A percentile compares a stretch with the other conserved stretches of the same genome.
These are phyloP conservation scores for Priceomyces fermenticarens DNA, from an alignment of 805 yeast species.

Conservation along the genomic window DNA sequence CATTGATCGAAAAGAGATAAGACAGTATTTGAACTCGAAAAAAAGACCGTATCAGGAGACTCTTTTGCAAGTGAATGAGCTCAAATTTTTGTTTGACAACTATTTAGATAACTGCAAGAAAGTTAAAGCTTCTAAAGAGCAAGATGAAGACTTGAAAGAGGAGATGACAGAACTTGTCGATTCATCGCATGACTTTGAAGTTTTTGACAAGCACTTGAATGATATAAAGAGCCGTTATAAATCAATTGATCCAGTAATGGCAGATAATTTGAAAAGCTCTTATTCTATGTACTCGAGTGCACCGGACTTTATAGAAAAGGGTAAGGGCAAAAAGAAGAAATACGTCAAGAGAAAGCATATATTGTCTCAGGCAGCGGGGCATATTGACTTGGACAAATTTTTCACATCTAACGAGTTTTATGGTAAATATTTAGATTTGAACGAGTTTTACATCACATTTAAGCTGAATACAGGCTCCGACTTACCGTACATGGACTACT, in stretches of 20 bases:
- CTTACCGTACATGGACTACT: constrained; percentile 48
- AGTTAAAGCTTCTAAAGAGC: constrained; percentile 6
- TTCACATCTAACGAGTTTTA: constrained; percentile 61
- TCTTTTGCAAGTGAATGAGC: constrained; percentile 65
- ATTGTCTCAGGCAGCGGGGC: constrained; percentile 49
- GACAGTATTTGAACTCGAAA: constrained; percentile 14
- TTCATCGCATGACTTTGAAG: constrained; percentile 8
- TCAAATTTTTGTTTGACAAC: constrained; percentile 47
- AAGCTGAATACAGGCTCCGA: constrained; percentile 35
- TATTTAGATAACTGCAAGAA: constrained; percentile 26
- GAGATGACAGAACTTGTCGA: constrained; percentile 14
- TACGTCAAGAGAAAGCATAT: constrained; percentile 34
- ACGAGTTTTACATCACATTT: constrained; percentile 51
- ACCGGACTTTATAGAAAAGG: constrained; percentile 15
- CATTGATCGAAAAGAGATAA: constrained; percentile 10
- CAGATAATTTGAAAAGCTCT: constrained; percentile 11
- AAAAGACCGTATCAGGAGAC: constrained; percentile 51
- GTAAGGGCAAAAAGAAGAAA: constrained; percentile 14
- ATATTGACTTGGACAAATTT: constrained; percentile 44
- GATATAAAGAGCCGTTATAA: constrained; percentile 5
- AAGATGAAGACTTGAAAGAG: constrained; percentile 5
- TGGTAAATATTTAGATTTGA: constrained; percentile 65
- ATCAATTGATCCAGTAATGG: constrained; percentile 3
- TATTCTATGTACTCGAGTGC: constrained; percentile 24
- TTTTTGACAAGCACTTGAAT: constrained; percentile 12